A percentile compares a stretch with the other conserved stretches of the same genome.
These are phyloP conservation scores for Aureobasidium sp. DNA, from an alignment of 2,329 filamentous ascomycete species.

Conservation along the genomic window DNA sequence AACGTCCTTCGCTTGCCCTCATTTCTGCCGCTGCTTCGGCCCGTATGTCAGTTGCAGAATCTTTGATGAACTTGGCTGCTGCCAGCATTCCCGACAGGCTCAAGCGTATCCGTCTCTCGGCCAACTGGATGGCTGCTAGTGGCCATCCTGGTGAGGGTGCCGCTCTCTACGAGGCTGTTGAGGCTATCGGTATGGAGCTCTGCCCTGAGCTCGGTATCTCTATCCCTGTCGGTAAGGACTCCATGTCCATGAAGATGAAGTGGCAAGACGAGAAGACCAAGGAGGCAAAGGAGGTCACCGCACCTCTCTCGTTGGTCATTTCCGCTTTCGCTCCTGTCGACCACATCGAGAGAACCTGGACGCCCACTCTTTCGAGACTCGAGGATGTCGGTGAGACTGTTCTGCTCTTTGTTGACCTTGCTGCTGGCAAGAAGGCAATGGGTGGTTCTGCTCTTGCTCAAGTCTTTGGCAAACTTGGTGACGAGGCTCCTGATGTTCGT, in stretches of 20 bases:
- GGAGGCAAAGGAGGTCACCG: slow-evolving; percentile 76
- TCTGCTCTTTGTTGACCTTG: slow-evolving; percentile 86
- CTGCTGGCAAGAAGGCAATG: slow-evolving; percentile 69
- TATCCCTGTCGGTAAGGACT: slow-evolving; percentile 96
- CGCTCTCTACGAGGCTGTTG: slow-evolving; percentile 84
- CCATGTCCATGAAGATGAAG: slow-evolving; percentile 97
- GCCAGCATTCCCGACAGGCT: slow-evolving; percentile 67
- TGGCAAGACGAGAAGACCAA: slow-evolving; percentile 69
- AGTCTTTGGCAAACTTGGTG: slow-evolving; percentile 76
- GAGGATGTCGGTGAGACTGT: slow-evolving; percentile 87
- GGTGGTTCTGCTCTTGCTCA: slow-evolving; percentile 90
- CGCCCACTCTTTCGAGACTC: slow-evolving; percentile 71
- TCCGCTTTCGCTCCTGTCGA: slow-evolving; percentile 83
- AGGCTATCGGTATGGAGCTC: slow-evolving; percentile 86
- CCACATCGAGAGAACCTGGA: slow-evolving; percentile 84
- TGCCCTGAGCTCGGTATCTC: slow-evolving; percentile 86
- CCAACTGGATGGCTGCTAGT: slow-evolving; percentile 99
- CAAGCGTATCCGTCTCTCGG: slow-evolving; percentile 76
- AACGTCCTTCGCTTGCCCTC: slow-evolving; percentile 80
- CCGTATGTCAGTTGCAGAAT: slow-evolving; percentile 92
- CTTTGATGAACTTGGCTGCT: slow-evolving; percentile 85
- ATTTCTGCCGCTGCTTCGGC: slow-evolving; percentile 87
- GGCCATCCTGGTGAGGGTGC: slow-evolving; percentile 89
- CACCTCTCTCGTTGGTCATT: slow-evolving; percentile 84
- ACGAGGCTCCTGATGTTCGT: slow-evolving; percentile 78